Evolutionary conservation across 768 basidiomycete genomes (phyloP), one percentile per base, ranked within the genome.

Genomic region (Candolleomyces efflorescens): DNA sequence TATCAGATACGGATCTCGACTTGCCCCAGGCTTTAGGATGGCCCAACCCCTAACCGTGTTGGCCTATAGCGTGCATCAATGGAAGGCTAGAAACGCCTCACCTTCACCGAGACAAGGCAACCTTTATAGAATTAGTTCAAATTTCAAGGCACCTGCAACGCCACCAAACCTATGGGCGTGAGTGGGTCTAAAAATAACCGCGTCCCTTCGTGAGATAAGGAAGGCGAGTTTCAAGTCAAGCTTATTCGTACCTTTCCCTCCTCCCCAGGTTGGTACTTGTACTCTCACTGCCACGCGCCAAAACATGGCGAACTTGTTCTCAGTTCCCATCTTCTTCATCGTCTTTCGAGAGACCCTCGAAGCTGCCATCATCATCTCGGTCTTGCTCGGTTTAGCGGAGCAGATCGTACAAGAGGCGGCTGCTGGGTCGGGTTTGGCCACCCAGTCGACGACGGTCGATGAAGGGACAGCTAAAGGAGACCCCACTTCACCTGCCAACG

Each of bases 311-410:
- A 82, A 85, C 67, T 75, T 94, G 55, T 97, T 97, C 74, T 91
- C 90, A 58, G 82, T 95, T 56, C 86, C 93, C 66, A 93, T 98
- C 64, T 97, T 94, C 79, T 94, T 98, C 82, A 94, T 97, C 74
- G 86, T 95, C 74, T 94, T 96, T 71, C 84, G 94, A 68, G 94
- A 97, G 81, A 90, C 92, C 4, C 81, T 97, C 61, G 94, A 97
- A 77, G 90, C 93, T 3, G 85, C 85, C 44, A 89, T 98, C 76
- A 92, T 98, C 79, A 75, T 97, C 69, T 90, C 92, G 5, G 92
- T 96, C 57, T 83, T 98, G 49, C 87, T 96, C 53, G 86, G 90
- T 62, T 85, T 98, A 60, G 90, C 92, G n/a, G 86, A 96, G 65
- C 93, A 95, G 63, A 84, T 90, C 5, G 69, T 77, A 50, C 74